phyloP scores from a whole-genome alignment of 805 yeast species.

The Candida silvatica region DNA sequence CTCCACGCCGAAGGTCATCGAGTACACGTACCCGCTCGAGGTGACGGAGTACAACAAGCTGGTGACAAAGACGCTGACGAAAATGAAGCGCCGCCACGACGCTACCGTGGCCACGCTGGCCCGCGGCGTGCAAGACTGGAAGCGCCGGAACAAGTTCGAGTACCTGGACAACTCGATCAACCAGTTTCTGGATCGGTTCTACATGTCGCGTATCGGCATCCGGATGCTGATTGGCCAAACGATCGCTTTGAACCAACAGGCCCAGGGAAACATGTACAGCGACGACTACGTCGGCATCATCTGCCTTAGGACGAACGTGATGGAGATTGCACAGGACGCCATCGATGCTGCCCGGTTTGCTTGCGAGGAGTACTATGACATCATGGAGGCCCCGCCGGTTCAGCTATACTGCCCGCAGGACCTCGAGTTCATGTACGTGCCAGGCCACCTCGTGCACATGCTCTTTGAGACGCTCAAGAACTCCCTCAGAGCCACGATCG shows the following conservation, averaged over 20 bases:
- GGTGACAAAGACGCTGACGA: conserved; percentile 58
- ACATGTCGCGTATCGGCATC: conserved; percentile 86
- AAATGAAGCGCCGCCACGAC: conserved; percentile 78
- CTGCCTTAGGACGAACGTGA: conserved; percentile 75
- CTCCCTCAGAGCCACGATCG: conserved; percentile 84
- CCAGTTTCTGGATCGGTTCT: conserved; percentile 74
- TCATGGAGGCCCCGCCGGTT: conserved; percentile 80
- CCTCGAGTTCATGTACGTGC: conserved; percentile 82
- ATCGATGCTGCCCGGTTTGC: conserved; percentile 85
- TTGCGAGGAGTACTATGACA: conserved; percentile 85
- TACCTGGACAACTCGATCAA: conserved; percentile 68
- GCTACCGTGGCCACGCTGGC: conserved; percentile 91
- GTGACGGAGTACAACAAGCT: conserved; percentile 60
- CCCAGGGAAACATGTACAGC: conserved; percentile 30
- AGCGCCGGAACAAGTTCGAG: conserved; percentile 35
- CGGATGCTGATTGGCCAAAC: conserved; percentile 95
- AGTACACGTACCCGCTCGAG: conserved; percentile 58
- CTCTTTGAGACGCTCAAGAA: conserved; percentile 82
- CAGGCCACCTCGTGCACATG: conserved; percentile 90
- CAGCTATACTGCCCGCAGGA: conserved; percentile 69
- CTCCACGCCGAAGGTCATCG: conserved; percentile 39
- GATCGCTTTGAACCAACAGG: conserved; percentile 48
- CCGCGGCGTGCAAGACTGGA: conserved; percentile 90
- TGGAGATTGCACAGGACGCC: conserved; percentile 79
- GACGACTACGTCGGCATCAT: conserved; percentile 82